A percentile compares a stretch with the other conserved stretches of the same genome.
These are phyloP conservation scores for Eucalyptus guilfoylei DNA, from an alignment of 345 rosid species.

Conservation along the genomic window DNA sequence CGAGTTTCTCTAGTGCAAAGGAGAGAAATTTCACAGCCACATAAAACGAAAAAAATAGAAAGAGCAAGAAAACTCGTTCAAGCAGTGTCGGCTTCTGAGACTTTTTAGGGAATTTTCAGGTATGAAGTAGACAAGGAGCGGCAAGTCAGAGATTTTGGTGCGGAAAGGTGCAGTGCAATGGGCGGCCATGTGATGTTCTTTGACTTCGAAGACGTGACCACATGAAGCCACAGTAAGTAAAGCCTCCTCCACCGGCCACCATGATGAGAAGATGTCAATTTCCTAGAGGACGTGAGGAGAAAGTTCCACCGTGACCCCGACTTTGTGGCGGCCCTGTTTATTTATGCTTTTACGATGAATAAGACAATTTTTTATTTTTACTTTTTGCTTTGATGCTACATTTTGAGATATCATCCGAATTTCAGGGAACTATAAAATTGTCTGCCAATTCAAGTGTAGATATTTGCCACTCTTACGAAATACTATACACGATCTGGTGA, in stretches of 20 bases:
- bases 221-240: not conserved
- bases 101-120: not conserved
- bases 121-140: not conserved
- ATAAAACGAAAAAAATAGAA: not conserved
- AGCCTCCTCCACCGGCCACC: not conserved
- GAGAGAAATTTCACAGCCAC: not conserved
- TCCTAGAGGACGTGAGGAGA: not conserved
- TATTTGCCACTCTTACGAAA: not conserved
- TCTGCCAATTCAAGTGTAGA: not conserved
- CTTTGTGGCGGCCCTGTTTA: not conserved
- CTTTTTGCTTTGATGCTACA: not conserved
- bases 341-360: not conserved
- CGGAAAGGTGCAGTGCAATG: not conserved
- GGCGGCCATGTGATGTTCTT: not conserved
- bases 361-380: not conserved
- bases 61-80: not conserved
- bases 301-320: not conserved
- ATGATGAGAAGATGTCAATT: not conserved
- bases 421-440: not conserved
- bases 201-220: not conserved
- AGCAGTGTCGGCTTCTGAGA: not conserved
- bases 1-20: not conserved
- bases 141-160: not conserved
- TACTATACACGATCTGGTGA: accelerated
- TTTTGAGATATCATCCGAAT: not conserved